Percentiles rank a stretch among this genome's conserved stretches.
These are phyloP conservation scores for Eucalyptus polybractea DNA, from an alignment of 345 rosid genomes.

Conservation along the genomic window DNA sequence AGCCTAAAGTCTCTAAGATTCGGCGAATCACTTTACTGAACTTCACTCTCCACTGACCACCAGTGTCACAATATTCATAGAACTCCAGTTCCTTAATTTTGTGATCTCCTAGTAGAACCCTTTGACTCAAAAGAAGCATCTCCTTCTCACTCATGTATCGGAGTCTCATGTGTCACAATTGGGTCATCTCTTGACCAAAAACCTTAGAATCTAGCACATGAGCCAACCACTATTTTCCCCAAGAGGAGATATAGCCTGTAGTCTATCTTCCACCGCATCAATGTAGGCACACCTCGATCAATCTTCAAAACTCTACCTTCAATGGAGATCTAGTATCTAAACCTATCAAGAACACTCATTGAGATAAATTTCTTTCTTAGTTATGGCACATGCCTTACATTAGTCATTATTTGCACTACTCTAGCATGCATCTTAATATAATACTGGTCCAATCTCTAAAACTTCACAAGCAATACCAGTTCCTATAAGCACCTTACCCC, in stretches of 20 bases:
- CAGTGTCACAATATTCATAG: not conserved
- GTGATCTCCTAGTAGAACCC: not conserved
- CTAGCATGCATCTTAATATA: not conserved
- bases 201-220: not conserved
- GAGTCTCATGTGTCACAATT: not conserved
- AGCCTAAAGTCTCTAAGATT: not conserved
- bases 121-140: not conserved
- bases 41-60: not conserved
- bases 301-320: not conserved
- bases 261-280: not conserved
- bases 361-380: not conserved
- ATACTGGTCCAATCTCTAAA: rapidly evolving
- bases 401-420: not conserved
- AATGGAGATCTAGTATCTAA: not conserved
- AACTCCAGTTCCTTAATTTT: not conserved
- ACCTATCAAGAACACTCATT: not conserved
- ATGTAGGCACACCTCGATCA: not conserved
- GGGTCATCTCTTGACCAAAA: not conserved
- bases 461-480: not conserved
- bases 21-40: rapidly evolving
- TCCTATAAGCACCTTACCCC: not conserved
- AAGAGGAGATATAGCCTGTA: not conserved
- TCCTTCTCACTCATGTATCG: not conserved
- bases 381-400: not conserved
- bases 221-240: not conserved